phyloP scores from a whole-genome alignment of 768 basidiomycete genomes.

The Boletellus ananas region DNA sequence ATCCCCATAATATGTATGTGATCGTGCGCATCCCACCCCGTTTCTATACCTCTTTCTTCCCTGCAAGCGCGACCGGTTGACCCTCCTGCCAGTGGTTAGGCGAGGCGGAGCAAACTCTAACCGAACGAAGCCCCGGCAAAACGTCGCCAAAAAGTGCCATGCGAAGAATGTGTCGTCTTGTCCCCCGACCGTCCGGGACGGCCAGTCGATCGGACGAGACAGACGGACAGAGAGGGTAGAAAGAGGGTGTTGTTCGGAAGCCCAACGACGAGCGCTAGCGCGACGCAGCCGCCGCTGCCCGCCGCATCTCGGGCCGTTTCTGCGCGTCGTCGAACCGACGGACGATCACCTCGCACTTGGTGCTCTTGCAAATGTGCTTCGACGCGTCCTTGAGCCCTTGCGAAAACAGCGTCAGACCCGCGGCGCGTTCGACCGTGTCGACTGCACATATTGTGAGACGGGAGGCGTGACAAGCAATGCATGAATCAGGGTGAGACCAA shows the following conservation, averaged over 20 bases:
- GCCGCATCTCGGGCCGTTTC: slow-evolving; percentile 55
- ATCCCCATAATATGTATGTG: slow-evolving; percentile 2
- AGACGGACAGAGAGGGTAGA: not conserved
- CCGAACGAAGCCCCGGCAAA: not conserved
- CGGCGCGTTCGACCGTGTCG: slow-evolving; percentile 86
- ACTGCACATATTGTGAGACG: slow-evolving; percentile 43
- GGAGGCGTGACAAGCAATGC: not conserved
- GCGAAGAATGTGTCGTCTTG: too few species aligned
- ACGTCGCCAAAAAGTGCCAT: too few species aligned
- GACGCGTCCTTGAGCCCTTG: slow-evolving; percentile 68
- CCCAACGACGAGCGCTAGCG: not conserved
- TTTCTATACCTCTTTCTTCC: not conserved
- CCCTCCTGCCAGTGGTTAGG: not conserved
- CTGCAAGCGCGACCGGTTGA: not conserved
- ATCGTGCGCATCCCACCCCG: slow-evolving; percentile 1
- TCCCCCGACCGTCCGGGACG: too few species aligned
- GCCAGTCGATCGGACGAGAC: too few species aligned
- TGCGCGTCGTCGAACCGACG: slow-evolving; percentile 89
- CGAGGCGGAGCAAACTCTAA: not conserved
- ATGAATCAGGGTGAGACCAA: not conserved
- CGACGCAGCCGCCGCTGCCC: slow-evolving; percentile 46
- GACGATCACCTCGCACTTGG: slow-evolving; percentile 85
- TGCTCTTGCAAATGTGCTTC: slow-evolving; percentile 84
- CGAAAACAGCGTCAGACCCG: slow-evolving; percentile 86
- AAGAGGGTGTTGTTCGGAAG: too few species aligned